These are phyloP conservation scores for Zygotorulaspora florentina DNA, from an alignment of 805 yeast species.

Conservation along the genomic window DNA sequence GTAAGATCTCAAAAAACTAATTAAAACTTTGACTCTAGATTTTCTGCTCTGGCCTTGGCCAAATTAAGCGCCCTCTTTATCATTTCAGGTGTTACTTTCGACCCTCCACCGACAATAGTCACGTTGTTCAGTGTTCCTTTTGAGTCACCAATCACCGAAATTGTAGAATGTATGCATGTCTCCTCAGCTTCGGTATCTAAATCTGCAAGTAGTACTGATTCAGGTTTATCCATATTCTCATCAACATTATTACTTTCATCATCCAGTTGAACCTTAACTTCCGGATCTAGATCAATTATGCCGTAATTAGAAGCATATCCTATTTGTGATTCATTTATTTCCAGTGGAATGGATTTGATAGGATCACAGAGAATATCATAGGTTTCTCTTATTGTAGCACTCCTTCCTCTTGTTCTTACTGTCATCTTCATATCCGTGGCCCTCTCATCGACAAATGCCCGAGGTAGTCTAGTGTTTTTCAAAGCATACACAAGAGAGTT, in stretches of 20 bases:
- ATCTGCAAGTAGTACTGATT: constrained; percentile 57
- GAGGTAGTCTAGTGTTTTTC: constrained; percentile 56
- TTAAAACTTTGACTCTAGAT: constrained; percentile 18
- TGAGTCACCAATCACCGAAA: constrained; percentile 38
- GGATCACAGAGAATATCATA: constrained; percentile 58
- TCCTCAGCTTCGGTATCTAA: constrained; percentile 86
- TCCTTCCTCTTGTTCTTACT: constrained; percentile 48
- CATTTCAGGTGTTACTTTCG: constrained; percentile 44
- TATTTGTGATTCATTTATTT: constrained; percentile 36
- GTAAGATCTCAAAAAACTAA: background rate
- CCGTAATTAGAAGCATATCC: constrained; percentile 57
- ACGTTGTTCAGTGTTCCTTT: constrained; percentile 40
- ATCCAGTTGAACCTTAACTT: constrained; percentile 22
- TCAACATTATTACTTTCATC: constrained; percentile 32
- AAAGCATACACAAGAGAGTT: constrained; percentile 63
- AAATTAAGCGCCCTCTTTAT: constrained; percentile 46
- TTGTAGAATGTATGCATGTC: constrained; percentile 48
- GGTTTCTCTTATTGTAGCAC: constrained; percentile 44
- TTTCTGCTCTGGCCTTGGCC: constrained; percentile 46
- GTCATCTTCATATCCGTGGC: constrained; percentile 50
- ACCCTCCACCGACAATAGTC: constrained; percentile 47
- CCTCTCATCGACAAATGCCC: constrained; percentile 61
- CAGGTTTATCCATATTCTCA: constrained; percentile 31
- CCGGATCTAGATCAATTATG: constrained; percentile 43
- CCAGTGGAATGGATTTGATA: constrained; percentile 36